Percentiles rank a stretch among this genome's conserved stretches.
Evolutionary conservation across 139 green algal species (phyloP).

Genomic region (Chloropicon primus): DNA sequence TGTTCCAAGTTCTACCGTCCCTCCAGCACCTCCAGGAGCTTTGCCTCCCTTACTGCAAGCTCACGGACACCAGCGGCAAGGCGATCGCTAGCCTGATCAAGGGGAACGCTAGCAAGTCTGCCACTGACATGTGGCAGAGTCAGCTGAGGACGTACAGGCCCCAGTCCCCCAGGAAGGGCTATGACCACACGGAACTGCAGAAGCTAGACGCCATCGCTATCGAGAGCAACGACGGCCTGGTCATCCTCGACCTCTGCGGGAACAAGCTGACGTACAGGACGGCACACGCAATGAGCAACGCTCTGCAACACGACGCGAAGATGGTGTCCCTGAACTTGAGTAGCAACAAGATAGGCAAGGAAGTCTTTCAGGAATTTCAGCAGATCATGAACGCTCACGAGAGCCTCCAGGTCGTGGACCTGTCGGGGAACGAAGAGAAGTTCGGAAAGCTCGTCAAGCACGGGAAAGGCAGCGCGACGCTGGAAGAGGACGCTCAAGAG

Average conservation of each 20-base stretch:
- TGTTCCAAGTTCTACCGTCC: background rate
- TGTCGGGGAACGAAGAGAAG: background rate
- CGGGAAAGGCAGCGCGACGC: background rate
- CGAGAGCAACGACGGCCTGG: background rate
- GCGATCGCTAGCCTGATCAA: background rate
- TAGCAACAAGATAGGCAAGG: background rate
- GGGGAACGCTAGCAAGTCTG: background rate
- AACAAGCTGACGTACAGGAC: background rate
- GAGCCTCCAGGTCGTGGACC: background rate
- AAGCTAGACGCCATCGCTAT: background rate
- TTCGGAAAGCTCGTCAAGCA: background rate
- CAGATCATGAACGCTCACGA: background rate
- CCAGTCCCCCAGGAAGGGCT: background rate
- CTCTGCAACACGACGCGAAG: background rate
- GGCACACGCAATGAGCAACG: background rate
- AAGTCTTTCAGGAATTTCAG: background rate
- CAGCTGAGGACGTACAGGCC: background rate
- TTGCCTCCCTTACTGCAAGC: background rate
- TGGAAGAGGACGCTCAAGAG: background rate
- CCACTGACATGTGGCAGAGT: background rate
- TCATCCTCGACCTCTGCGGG: background rate
- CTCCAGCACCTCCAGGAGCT: background rate
- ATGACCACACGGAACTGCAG: background rate
- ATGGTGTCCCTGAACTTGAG: background rate
- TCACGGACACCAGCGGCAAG: background rate